Evolutionary conservation across 2,329 filamentous ascomycete genomes (phyloP), one percentile per base, ranked within the genome.

Genomic region (Venturia oleaginea): DNA sequence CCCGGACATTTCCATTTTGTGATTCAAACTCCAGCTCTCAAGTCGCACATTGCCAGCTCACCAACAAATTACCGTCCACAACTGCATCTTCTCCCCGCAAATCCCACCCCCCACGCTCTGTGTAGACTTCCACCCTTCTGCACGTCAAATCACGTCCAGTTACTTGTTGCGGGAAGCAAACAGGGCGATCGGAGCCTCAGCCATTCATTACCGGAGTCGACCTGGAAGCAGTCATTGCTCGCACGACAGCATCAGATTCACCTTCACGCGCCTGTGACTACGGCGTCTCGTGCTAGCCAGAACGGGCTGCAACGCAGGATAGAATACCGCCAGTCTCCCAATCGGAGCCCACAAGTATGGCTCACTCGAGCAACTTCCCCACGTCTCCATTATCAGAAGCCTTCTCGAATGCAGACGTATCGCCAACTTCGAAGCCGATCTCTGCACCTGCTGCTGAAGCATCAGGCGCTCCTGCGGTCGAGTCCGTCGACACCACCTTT

Each of bases 401-500:
- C 10, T 57, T 32, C 61, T 32, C 42, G 13, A 54, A 42, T 43
- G 30, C 43, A 38, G 60, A 51, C n/a, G 48, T 57, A n/a, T 63
- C 62, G 32, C 62, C 62, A 4, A 27, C 46, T 24, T 63, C 62
- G 11, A 27, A 57, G 11, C 62, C 62, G 1, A 24, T 38, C 32
- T 37, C 34, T 51, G 30, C 62, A 22, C 22, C 43, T 40, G 61
- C 34, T 22, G 43, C 3, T 40, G 46, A 37, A 27, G 22, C 13
- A 24, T 51, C 40, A 22, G 30, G 51, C 22, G 61, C 61, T 13
- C 43, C 43, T 40, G 48, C 71, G 61, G 64, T 69, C 17, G 68
- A 63, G 46, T 68, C 67, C 63, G 68, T 67, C 34, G 69, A 69
- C 66, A 73, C 68, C 68, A 72, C 70, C 32, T 57, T 63, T 7